Percentiles rank a stretch among this genome's conserved stretches.
Evolutionary conservation across 176 grass and related monocot genomes (phyloP).

Genomic region (maize (Zea mays)): DNA sequence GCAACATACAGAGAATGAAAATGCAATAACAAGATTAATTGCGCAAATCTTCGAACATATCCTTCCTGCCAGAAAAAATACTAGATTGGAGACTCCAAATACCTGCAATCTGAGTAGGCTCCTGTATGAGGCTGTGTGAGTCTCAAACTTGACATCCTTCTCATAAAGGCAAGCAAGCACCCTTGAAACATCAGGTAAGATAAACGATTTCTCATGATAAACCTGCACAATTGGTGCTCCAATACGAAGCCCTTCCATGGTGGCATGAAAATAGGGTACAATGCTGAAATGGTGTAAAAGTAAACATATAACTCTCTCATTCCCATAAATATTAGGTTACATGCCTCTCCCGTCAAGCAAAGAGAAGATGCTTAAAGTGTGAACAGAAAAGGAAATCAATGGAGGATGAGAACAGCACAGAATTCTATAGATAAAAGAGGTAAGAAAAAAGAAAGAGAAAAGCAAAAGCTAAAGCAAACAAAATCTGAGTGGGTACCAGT

Average conservation of each 20-base stretch:
- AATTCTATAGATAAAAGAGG: slow-evolving; percentile 21
- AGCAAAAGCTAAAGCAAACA: slow-evolving; percentile 34
- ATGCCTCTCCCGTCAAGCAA: slow-evolving; percentile 66
- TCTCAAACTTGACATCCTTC: slow-evolving; percentile 64
- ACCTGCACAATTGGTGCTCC: slow-evolving; percentile 57
- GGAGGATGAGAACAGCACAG: slow-evolving; percentile 41
- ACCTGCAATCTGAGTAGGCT: slow-evolving; percentile 86
- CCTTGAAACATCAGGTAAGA: slow-evolving; percentile 79
- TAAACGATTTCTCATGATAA: slow-evolving; percentile 68
- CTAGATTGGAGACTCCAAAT: slow-evolving; percentile 31
- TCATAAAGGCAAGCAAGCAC: slow-evolving; percentile 85
- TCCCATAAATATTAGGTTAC: slow-evolving; percentile 48
- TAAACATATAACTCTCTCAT: slow-evolving; percentile 20
- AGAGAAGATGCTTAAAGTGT: slow-evolving; percentile 70
- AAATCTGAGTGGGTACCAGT: background rate
- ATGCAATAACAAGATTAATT: slow-evolving; percentile 4
- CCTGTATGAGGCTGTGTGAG: slow-evolving; percentile 38
- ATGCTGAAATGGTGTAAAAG: slow-evolving; percentile 25
- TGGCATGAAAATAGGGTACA: slow-evolving; percentile 23
- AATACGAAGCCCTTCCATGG: slow-evolving; percentile 54
- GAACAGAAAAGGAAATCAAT: slow-evolving; percentile 31
- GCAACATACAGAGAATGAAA: slow-evolving; percentile 24
- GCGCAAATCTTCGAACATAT: slow-evolving; percentile 20
- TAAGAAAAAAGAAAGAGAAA: slow-evolving; percentile 21
- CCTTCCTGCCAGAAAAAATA: background rate